Base-by-base conservation (phyloP, 305 asterid genomes). In the Fraxinus nigra region DNA sequence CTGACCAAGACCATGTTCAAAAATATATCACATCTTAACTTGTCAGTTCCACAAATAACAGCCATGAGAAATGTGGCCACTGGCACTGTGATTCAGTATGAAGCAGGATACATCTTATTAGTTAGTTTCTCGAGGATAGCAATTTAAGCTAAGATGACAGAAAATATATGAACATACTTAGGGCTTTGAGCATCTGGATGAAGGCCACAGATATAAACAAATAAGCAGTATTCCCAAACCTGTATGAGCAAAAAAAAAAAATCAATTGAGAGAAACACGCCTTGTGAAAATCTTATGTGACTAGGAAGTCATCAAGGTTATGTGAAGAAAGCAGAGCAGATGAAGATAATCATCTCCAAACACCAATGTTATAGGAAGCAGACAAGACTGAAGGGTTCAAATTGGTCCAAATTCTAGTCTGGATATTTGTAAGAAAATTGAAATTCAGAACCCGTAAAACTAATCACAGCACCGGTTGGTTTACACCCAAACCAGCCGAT, bases 111-210 rank as follows among this genome's bases (percentile, higher is more conserved):
- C 37, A 72, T 74, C 40, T 34, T 81, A 85, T 89, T 79, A 92
- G 89, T 78, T 70, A 43, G 80, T 22, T 82, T 80, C 78, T 77
- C 38, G 56, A 22, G 84, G 72, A 65, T 76, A 81, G 78, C 32
- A 79, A 82, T 46, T 72, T 16, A 83, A 80, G 73, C 72, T 43
- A 82, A 33, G 43, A 76, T 75, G 40, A 26, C 81, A 72, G 16
- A 80, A 32, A 78, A 75, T 65, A 56, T 37, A 80, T 30, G 22
- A 76, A 79, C 97, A 80, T 96, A 96, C 99, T 96, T 77, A 96
- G 89, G 85, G 99, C 97, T 92, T 95, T 95, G 84, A 95, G 98
- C 98, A 95, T 93, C 93, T 95, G 98, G 88, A 95, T 95, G 95
- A 95, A 95, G 82, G 98, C 98, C 82, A 95, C 98, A 18, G 98